Conservation (phyloP, 352 stramenopile species). For the Phytophthora meadii region DNA sequence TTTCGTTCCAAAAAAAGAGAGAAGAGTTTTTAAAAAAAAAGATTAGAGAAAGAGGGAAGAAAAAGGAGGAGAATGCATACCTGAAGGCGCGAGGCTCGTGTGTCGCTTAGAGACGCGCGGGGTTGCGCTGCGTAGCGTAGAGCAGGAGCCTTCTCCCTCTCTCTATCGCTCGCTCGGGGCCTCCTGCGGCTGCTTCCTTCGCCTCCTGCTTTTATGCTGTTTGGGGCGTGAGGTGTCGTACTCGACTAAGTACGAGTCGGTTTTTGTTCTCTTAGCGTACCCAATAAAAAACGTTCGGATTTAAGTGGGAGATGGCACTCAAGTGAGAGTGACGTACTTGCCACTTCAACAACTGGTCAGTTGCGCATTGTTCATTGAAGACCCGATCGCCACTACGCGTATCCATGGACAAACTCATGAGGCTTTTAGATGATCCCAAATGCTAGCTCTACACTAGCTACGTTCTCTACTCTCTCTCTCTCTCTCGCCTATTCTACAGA, state of each 20-base stretch:
- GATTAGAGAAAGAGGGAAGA: background rate
- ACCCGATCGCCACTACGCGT: slow-evolving; percentile 10
- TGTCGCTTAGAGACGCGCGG: no score
- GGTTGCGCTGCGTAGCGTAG: no score
- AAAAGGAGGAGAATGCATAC: background rate
- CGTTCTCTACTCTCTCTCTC: background rate
- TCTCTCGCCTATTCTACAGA: slow-evolving; percentile 71
- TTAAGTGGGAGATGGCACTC: background rate
- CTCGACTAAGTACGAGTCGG: background rate
- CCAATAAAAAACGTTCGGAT: background rate
- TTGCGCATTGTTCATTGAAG: slow-evolving; percentile 28
- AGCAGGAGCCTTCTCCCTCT: background rate
- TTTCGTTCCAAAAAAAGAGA: slow-evolving; percentile 1
- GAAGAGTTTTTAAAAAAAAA: background rate
- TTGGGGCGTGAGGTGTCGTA: background rate
- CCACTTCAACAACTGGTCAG: background rate
- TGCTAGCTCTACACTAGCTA: background rate
- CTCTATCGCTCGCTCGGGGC: slow-evolving; percentile 5
- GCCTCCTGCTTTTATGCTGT: background rate
- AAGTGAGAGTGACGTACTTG: slow-evolving; percentile 4
- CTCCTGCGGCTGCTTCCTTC: background rate
- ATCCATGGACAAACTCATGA: slow-evolving; percentile 20
- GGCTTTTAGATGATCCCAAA: slow-evolving; percentile 7
- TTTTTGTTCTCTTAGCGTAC: slow-evolving; percentile 1
- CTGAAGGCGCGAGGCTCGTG: background rate